phyloP scores from a whole-genome alignment of 2,329 filamentous ascomycete genomes.

The Penicillium sp. region DNA sequence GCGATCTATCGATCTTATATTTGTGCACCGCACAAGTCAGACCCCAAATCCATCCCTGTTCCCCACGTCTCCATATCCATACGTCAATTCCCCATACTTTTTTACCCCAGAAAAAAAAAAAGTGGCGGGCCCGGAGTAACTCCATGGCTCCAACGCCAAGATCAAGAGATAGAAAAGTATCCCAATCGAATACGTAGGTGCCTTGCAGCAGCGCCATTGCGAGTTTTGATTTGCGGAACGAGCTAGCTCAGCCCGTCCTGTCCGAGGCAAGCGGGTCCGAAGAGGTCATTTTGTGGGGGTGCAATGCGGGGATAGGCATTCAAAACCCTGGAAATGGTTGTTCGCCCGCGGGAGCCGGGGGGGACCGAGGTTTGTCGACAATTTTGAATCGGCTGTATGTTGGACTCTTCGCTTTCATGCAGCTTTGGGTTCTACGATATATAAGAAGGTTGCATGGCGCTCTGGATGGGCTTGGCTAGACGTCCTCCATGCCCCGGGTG shows the following conservation, averaged over 20 bases:
- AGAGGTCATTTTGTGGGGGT: constrained; percentile 1
- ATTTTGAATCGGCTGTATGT: constrained; percentile 3
- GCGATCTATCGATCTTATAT: background rate
- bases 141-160: background rate
- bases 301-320: constrained; percentile 1
- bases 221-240: background rate
- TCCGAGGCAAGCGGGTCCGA: constrained; percentile 1
- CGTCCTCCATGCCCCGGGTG: constrained; percentile 1
- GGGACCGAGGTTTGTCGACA: background rate
- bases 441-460: constrained; percentile 3
- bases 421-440: background rate
- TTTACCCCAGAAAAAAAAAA: background rate
- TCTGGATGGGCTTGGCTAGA: constrained; percentile 1
- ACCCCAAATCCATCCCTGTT: background rate
- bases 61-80: background rate
- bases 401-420: background rate
- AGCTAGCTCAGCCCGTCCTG: background rate
- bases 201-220: background rate
- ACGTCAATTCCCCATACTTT: background rate
- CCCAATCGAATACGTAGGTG: background rate
- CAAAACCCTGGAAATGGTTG: background rate
- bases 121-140: background rate
- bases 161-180: background rate
- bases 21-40: background rate
- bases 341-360: background rate